These are phyloP conservation scores for Cryptococcus depauperatus DNA, from an alignment of 1,284 basidiomycete genomes.

Conservation along the genomic window DNA sequence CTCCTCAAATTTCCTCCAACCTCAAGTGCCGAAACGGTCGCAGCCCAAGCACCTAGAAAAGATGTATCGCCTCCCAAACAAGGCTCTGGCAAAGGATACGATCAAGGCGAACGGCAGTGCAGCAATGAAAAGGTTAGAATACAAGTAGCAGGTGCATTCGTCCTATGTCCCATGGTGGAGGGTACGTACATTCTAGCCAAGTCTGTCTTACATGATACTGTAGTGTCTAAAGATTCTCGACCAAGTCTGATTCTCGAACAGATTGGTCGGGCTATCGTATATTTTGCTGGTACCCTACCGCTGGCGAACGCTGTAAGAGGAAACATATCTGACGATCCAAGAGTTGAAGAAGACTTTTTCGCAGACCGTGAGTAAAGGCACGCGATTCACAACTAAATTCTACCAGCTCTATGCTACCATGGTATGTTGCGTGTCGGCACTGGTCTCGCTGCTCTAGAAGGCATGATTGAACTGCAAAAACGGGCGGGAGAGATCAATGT, in stretches of 20 bases:
- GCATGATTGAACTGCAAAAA: constrained; percentile 43
- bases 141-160: constrained; percentile 44
- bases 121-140: constrained; percentile 20
- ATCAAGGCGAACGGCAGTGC: constrained; percentile 13
- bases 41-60: constrained; percentile 4
- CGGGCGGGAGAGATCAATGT: constrained; percentile 38
- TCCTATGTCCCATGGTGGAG: constrained; percentile 47
- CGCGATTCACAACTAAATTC: neutral
- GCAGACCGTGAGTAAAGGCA: constrained; percentile 37
- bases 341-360: constrained; percentile 46
- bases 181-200: constrained; percentile 28
- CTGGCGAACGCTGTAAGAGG: constrained; percentile 46
- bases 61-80: constrained; percentile 15
- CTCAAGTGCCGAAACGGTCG: constrained; percentile 14
- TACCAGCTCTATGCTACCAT: constrained; percentile 45
- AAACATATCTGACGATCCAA: constrained; percentile 50
- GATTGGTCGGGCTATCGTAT: constrained; percentile 40
- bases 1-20: constrained; percentile 40
- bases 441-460: constrained; percentile 47
- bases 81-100: constrained; percentile 12
- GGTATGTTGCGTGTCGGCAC: constrained; percentile 48
- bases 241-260: constrained; percentile 42
- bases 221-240: constrained; percentile 42
- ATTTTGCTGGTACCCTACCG: constrained; percentile 46
- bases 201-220: neutral